Percentiles rank a stretch among this genome's conserved stretches.
phyloP scores from a whole-genome alignment of 352 stramenopile genomes.

The Halophytophthora batemanensis region DNA sequence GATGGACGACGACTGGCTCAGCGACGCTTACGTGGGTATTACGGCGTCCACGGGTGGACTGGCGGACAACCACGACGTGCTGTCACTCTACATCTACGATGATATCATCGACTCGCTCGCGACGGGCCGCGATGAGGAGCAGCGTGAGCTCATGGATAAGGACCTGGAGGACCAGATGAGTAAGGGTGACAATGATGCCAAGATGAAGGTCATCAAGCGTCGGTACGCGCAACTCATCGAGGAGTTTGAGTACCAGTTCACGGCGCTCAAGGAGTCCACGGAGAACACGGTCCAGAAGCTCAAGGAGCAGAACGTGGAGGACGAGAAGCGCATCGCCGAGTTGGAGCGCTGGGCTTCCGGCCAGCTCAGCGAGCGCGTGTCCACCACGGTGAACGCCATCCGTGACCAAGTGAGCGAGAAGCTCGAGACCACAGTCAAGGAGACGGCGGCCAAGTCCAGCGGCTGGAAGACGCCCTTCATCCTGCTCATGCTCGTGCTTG shows the following conservation, averaged over 20 bases:
- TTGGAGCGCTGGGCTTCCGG: constrained; percentile 69
- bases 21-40: constrained; percentile 67
- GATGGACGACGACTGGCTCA: constrained; percentile 52
- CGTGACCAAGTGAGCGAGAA: constrained; percentile 66
- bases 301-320: constrained; percentile 60
- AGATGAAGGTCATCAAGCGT: constrained; percentile 64
- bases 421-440: constrained; percentile 66
- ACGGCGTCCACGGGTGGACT: constrained; percentile 80
- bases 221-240: constrained; percentile 81
- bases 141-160: constrained; percentile 50
- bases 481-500: constrained; percentile 68
- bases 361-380: constrained; percentile 54
- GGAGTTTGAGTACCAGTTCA: constrained; percentile 86
- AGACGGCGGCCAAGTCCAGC: constrained; percentile 64
- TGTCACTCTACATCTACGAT: constrained; percentile 72
- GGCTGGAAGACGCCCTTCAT: constrained; percentile 86
- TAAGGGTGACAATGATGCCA: constrained; percentile 54
- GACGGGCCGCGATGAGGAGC: constrained; percentile 50
- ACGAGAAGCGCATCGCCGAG: constrained; percentile 66
- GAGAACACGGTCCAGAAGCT: constrained; percentile 83
- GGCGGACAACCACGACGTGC: constrained; percentile 82
- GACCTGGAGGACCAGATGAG: constrained; percentile 47
- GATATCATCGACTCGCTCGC: constrained; percentile 62
- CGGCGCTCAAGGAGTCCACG: constrained; percentile 77
- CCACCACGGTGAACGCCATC: constrained; percentile 54